Percentiles rank a stretch among this genome's conserved stretches.
Evolutionary conservation across 2,329 filamentous ascomycete genomes (phyloP).

Genomic region (Tolypocladium paradoxum): DNA sequence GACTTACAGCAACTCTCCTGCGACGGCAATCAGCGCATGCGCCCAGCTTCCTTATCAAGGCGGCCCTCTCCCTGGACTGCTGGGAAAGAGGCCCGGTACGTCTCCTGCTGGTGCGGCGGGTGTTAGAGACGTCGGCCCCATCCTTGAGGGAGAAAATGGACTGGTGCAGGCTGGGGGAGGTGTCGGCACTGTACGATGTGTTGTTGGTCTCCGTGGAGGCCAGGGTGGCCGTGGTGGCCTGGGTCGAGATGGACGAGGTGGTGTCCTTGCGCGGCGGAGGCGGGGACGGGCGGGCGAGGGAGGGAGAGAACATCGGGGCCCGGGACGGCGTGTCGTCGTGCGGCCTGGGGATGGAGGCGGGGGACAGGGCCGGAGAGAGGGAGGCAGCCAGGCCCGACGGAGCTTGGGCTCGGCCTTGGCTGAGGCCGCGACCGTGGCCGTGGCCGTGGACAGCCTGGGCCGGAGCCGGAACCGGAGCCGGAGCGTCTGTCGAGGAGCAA

Average conservation of each 20-base stretch:
- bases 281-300: constrained; percentile 13
- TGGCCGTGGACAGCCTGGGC: neutral
- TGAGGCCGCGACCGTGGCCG: neutral
- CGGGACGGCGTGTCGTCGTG: constrained; percentile 3
- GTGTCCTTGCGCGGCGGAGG: constrained; percentile 36
- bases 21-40: constrained; percentile 46
- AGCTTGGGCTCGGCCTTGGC: constrained; percentile 2
- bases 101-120: constrained; percentile 44
- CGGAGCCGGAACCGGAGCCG: constrained; percentile 4
- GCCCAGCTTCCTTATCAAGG: constrained; percentile 48
- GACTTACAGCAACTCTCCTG: constrained; percentile 47
- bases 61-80: constrained; percentile 47
- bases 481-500: neutral
- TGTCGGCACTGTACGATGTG: constrained; percentile 41
- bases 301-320: constrained; percentile 6
- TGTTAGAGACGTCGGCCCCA: constrained; percentile 41
- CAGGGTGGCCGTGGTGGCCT: constrained; percentile 32
- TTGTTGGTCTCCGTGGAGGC: constrained; percentile 36
- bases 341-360: constrained; percentile 5
- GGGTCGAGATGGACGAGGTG: constrained; percentile 41
- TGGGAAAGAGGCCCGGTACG: constrained; percentile 49
- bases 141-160: constrained; percentile 46
- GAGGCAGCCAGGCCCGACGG: constrained; percentile 6
- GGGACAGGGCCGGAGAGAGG: constrained; percentile 14
- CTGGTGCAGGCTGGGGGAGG: constrained; percentile 38